Percentiles rank a stretch among this genome's conserved stretches.
Conservation (phyloP, 805 yeast genomes). For the Starmerella asiatica region DNA sequence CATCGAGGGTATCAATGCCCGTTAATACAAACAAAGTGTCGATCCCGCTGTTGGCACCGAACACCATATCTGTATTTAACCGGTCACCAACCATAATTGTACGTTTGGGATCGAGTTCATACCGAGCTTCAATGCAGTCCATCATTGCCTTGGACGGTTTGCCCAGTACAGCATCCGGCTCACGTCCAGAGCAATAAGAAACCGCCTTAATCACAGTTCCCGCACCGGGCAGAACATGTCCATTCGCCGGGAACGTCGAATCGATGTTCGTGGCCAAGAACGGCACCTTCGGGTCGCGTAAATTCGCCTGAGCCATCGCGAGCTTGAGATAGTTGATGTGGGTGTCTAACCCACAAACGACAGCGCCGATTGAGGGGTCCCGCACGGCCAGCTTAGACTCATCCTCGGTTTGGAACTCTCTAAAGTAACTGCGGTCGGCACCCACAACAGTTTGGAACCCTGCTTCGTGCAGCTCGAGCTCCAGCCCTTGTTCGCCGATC, state of each 20-base stretch:
- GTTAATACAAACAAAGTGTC: constrained; percentile 79
- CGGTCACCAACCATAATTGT: constrained; percentile 94
- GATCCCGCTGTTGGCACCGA: constrained; percentile 77
- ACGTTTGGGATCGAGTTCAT: constrained; percentile 37
- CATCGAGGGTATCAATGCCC: constrained; percentile 69
- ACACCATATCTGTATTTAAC: constrained; percentile 85
- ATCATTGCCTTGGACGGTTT: constrained; percentile 85
- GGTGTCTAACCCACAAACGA: constrained; percentile 74
- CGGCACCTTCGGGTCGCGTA: constrained; percentile 47
- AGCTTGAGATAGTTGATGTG: constrained; percentile 68
- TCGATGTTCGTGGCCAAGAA: constrained; percentile 92
- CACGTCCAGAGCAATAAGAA: constrained; percentile 60
- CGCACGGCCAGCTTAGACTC: constrained; percentile 29
- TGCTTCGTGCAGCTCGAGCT: constrained; percentile 56
- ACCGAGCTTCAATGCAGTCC: constrained; percentile 67
- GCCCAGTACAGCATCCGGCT: constrained; percentile 74
- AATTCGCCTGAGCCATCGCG: constrained; percentile 69
- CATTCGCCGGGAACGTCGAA: constrained; percentile 85
- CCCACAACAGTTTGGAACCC: constrained; percentile 81
- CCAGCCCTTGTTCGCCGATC: constrained; percentile 78
- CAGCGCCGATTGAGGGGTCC: constrained; percentile 72
- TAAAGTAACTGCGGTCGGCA: constrained; percentile 45
- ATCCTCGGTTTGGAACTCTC: constrained; percentile 40
- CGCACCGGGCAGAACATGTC: constrained; percentile 81
- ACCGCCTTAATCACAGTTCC: constrained; percentile 78